Percentiles rank a stretch among this genome's conserved stretches.
Conservation (phyloP, 23 red algal species). For the Gracilariopsis chorda region DNA sequence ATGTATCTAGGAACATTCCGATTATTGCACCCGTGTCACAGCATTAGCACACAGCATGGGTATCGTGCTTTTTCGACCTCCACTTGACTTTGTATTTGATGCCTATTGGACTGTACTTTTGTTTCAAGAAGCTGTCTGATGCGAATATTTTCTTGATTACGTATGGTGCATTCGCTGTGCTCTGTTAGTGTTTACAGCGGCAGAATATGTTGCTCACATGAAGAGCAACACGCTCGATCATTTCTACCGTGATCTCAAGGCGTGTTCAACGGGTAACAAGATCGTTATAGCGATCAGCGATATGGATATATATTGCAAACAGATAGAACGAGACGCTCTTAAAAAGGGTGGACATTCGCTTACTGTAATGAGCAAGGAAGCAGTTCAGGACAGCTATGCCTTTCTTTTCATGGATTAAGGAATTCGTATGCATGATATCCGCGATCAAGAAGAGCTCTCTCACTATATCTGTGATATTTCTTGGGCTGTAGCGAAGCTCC, state of each 20-base stretch:
- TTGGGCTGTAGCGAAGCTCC: constrained; percentile 1
- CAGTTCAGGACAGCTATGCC: constrained; percentile 41
- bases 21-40: too few relatives aligned
- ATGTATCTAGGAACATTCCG: too few relatives aligned
- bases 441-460: neutral
- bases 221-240: neutral
- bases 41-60: too few relatives aligned
- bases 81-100: too few relatives aligned
- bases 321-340: neutral
- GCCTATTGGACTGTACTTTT: too few relatives aligned
- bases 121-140: too few relatives aligned
- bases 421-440: constrained; percentile 34
- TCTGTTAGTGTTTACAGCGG: neutral
- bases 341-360: neutral
- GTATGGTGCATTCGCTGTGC: too few relatives aligned
- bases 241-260: neutral
- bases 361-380: neutral
- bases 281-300: constrained; percentile 1
- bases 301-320: constrained; percentile 15
- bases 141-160: too few relatives aligned
- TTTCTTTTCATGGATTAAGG: constrained; percentile 36
- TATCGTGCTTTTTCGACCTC: too few relatives aligned
- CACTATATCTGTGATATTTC: constrained; percentile 20
- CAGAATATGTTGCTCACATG: constrained; percentile 12
- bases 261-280: neutral